Conservation (phyloP, 192 early-diverging fungal genomes). For the Entomortierella beljakovae region DNA sequence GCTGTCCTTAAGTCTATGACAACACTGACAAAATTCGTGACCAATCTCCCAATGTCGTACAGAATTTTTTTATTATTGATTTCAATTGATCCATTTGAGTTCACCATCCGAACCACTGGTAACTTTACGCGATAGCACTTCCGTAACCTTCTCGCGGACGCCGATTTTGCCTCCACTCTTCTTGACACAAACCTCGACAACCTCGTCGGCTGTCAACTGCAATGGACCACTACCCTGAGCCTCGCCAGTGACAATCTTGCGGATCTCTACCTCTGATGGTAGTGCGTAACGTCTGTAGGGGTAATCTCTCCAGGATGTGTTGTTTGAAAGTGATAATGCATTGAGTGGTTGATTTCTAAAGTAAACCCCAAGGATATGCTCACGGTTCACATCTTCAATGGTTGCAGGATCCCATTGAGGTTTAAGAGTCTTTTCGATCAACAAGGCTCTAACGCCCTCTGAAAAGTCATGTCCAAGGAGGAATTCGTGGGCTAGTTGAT, state of each 20-base stretch:
- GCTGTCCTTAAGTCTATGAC: conserved; percentile 22
- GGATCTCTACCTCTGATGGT: conserved; percentile 75
- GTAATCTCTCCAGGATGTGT: conserved; percentile 61
- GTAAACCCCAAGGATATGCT: conserved; percentile 65
- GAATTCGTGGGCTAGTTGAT: conserved; percentile 81
- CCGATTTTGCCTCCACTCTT: conserved; percentile 75
- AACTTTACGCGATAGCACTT: conserved; percentile 68
- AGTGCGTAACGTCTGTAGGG: conserved; percentile 71
- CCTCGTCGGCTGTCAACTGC: conserved; percentile 64
- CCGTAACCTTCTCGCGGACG: conserved; percentile 71
- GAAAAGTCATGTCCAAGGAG: conserved; percentile 85
- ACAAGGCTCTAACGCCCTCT: conserved; percentile 86
- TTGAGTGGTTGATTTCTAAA: conserved; percentile 57
- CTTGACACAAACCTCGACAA: conserved; percentile 70
- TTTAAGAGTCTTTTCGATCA: conserved; percentile 73
- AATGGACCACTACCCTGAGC: conserved; percentile 70
- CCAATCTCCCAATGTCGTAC: not conserved
- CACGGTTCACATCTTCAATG: conserved; percentile 62
- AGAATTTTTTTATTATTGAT: not conserved
- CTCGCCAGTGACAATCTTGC: conserved; percentile 71
- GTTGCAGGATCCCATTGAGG: conserved; percentile 82
- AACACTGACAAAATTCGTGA: conserved; percentile 21
- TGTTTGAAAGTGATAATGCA: conserved; percentile 55
- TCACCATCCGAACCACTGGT: conserved; percentile 38
- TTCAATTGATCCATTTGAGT: conserved; percentile 54